Percentiles rank a stretch among this genome's conserved stretches.
Conservation (phyloP, 2,329 filamentous ascomycete species). For the Helicocarpus griseus region DNA sequence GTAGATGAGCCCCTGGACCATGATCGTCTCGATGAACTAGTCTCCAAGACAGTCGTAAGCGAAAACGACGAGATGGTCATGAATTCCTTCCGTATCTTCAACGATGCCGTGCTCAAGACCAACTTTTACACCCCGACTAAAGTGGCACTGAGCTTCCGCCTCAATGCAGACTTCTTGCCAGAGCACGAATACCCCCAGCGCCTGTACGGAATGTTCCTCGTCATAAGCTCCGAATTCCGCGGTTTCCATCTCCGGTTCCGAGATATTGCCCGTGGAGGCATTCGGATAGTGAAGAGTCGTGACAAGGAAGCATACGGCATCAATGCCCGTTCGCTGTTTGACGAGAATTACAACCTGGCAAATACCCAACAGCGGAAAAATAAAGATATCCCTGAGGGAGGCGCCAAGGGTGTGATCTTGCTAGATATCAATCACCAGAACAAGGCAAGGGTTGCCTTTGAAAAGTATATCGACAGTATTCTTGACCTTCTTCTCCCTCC, state of each 20-base stretch:
- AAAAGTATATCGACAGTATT: constrained; percentile 99
- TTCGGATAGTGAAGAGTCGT: constrained; percentile 95
- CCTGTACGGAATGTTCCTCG: constrained; percentile 95
- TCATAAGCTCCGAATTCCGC: constrained; percentile 92
- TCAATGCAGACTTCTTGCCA: constrained; percentile 73
- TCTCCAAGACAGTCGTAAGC: constrained; percentile 71
- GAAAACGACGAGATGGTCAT: constrained; percentile 98
- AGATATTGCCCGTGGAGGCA: constrained; percentile 92
- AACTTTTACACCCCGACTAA: constrained; percentile 98
- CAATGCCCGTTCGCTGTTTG: constrained; percentile 91
- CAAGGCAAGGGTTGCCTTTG: constrained; percentile 82
- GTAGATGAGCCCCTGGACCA: constrained; percentile 69
- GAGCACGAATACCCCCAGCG: constrained; percentile 86
- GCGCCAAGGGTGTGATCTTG: constrained; percentile 94
- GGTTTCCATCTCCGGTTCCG: constrained; percentile 97
- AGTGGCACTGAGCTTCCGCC: constrained; percentile 90
- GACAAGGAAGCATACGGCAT: constrained; percentile 94
- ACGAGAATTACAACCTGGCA: constrained; percentile 96
- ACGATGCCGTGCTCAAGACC: constrained; percentile 85
- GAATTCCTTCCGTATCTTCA: constrained; percentile 93
- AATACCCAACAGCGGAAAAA: constrained; percentile 99
- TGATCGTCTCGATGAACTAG: constrained; percentile 61
- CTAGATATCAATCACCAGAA: constrained; percentile 91
- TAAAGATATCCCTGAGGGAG: constrained; percentile 98
- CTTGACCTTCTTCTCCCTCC: constrained; percentile 87